Conservation (phyloP, 768 basidiomycete genomes). For the Podaxis sp. region DNA sequence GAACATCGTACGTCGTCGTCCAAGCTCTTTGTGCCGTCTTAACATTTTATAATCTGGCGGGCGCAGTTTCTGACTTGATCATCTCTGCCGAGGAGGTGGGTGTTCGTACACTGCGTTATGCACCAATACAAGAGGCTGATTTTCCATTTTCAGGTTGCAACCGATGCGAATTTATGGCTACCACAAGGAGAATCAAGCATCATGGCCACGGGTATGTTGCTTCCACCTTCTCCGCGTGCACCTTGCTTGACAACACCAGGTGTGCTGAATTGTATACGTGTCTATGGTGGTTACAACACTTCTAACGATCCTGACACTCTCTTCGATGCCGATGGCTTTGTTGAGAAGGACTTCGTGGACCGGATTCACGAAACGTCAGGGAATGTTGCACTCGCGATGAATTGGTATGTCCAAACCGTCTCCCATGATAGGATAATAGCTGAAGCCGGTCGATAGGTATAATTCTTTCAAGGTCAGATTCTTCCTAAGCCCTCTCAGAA, state of each 20-base stretch:
- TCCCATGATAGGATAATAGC: neutral
- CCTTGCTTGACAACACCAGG: conserved; percentile 29
- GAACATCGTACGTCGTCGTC: conserved; percentile 51
- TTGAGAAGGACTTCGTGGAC: conserved; percentile 52
- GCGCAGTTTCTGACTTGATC: conserved; percentile 56
- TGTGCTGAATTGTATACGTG: conserved; percentile 63
- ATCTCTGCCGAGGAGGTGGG: conserved; percentile 61
- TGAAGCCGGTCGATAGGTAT: conserved; percentile 41
- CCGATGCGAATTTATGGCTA: conserved; percentile 57
- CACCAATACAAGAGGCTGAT: neutral
- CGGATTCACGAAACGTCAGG: conserved; percentile 44
- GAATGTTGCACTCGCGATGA: conserved; percentile 52
- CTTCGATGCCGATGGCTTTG: conserved; percentile 62
- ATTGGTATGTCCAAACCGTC: conserved; percentile 44
- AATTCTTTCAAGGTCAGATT: conserved; percentile 58
- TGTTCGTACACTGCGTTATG: neutral
- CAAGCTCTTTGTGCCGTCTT: neutral
- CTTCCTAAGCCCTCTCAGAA: neutral
- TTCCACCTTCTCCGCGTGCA: neutral
- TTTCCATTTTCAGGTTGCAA: conserved; percentile 41
- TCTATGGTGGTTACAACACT: conserved; percentile 59
- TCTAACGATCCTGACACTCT: conserved; percentile 47
- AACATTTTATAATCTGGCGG: conserved; percentile 8
- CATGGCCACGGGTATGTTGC: conserved; percentile 49
- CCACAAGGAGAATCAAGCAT: conserved; percentile 52